phyloP scores from a whole-genome alignment of 2,329 filamentous ascomycete species.

The Arthrocladium fulminans region DNA sequence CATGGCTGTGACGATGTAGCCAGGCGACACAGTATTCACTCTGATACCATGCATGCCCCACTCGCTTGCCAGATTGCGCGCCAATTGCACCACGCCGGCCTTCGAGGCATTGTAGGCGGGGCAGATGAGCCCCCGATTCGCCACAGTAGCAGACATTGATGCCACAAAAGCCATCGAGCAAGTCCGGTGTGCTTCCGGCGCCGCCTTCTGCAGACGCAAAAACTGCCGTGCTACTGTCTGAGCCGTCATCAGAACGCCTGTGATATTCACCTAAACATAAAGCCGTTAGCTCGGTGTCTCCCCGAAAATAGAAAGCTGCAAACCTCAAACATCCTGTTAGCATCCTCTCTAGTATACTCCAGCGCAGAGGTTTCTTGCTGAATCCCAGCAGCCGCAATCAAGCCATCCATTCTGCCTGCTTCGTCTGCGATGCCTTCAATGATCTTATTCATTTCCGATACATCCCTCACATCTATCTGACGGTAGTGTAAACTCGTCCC shows the following conservation, averaged over 20 bases:
- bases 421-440: slow-evolving; percentile 59
- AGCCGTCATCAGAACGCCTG: slow-evolving; percentile 54
- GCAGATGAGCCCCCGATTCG: slow-evolving; percentile 45
- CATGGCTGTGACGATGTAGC: slow-evolving; percentile 41
- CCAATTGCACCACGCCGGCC: slow-evolving; percentile 40
- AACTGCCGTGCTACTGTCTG: slow-evolving; percentile 56
- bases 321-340: slow-evolving; percentile 52
- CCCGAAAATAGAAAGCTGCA: too few relatives aligned
- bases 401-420: slow-evolving; percentile 66
- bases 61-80: slow-evolving; percentile 38
- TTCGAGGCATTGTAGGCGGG: slow-evolving; percentile 43
- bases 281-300: too few relatives aligned
- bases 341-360: slow-evolving; percentile 60
- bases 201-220: slow-evolving; percentile 49
- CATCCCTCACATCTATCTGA: slow-evolving; percentile 70
- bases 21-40: slow-evolving; percentile 41
- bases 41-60: slow-evolving; percentile 40
- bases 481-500: slow-evolving; percentile 63
- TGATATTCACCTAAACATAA: slow-evolving; percentile 47
- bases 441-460: slow-evolving; percentile 55
- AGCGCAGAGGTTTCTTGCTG: slow-evolving; percentile 77
- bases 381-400: slow-evolving; percentile 62
- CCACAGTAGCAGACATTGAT: slow-evolving; percentile 53
- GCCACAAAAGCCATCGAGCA: slow-evolving; percentile 54
- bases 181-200: background rate